Conservation (phyloP, 352 stramenopile genomes). For the Aphanomyces stellatus region DNA sequence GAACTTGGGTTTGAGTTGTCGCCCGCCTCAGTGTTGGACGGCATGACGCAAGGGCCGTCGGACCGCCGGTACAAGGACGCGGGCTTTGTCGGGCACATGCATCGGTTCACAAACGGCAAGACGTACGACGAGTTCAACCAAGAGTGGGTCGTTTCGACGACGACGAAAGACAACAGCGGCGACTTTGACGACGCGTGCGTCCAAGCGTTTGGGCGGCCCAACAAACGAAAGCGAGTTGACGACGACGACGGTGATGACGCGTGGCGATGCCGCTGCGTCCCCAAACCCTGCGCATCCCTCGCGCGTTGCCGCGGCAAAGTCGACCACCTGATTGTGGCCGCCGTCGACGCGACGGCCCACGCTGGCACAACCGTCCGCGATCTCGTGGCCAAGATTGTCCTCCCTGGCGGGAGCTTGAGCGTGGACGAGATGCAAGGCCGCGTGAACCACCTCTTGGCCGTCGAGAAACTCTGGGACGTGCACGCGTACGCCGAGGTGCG, state of each 20-base stretch:
- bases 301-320: background rate
- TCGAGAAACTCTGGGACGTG: slow-evolving; percentile 42
- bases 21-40: background rate
- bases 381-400: background rate
- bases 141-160: background rate
- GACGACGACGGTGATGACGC: slow-evolving; percentile 13
- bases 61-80: background rate
- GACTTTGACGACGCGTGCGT: slow-evolving; percentile 14
- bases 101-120: background rate
- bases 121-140: slow-evolving; percentile 1
- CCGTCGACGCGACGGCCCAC: background rate
- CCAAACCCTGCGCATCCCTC: background rate
- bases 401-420: background rate
- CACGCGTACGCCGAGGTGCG: slow-evolving; percentile 49
- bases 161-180: slow-evolving; percentile 8
- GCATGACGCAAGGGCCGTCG: background rate
- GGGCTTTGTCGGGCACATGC: slow-evolving; percentile 5
- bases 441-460: slow-evolving; percentile 31
- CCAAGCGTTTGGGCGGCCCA: background rate
- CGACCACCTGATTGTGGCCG: background rate
- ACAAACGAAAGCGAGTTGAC: slow-evolving; percentile 17
- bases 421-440: slow-evolving; percentile 24
- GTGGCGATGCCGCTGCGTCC: background rate
- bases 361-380: background rate
- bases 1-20: no score